Evolutionary conservation across 2,329 filamentous ascomycete genomes (phyloP).

Genomic region (Raffaelea arxii): DNA sequence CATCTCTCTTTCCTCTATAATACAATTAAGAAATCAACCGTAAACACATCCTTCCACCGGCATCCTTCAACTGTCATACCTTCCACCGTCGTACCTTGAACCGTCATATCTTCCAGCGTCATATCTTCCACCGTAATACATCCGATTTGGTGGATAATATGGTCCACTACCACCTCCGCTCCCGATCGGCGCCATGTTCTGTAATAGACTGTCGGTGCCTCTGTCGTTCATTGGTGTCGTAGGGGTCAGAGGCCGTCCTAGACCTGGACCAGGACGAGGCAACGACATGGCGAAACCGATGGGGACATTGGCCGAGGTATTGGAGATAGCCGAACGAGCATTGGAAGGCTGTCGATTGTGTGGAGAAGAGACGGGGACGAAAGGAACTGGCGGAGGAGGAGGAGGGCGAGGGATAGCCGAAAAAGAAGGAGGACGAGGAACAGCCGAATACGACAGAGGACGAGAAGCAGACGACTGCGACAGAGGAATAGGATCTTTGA

Average conservation of each 20-base stretch:
- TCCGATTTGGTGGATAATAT: too few species aligned
- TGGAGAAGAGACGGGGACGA: too few species aligned
- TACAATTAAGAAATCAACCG: too few species aligned
- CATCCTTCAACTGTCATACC: too few species aligned
- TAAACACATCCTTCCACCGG: too few species aligned
- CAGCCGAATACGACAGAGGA: not conserved
- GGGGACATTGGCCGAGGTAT: not conserved
- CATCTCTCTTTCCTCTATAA: too few species aligned
- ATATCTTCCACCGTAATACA: too few species aligned
- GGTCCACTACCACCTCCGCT: slow-evolving; percentile 14
- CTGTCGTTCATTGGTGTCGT: slow-evolving; percentile 15
- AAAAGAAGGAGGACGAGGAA: not conserved
- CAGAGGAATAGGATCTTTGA: not conserved
- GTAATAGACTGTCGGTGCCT: slow-evolving; percentile 28
- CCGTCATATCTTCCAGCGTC: too few species aligned
- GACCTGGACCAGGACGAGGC: slow-evolving; percentile 6
- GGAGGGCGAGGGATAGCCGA: not conserved
- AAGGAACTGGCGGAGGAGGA: too few species aligned
- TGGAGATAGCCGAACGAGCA: not conserved
- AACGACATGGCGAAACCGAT: not conserved
- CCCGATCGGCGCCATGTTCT: slow-evolving; percentile 29
- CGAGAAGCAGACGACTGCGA: too few species aligned
- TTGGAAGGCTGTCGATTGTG: not conserved
- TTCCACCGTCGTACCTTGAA: too few species aligned
- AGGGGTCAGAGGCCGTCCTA: slow-evolving; percentile 11